Conservation (phyloP, 768 basidiomycete species). For the Tylopilus felleus region DNA sequence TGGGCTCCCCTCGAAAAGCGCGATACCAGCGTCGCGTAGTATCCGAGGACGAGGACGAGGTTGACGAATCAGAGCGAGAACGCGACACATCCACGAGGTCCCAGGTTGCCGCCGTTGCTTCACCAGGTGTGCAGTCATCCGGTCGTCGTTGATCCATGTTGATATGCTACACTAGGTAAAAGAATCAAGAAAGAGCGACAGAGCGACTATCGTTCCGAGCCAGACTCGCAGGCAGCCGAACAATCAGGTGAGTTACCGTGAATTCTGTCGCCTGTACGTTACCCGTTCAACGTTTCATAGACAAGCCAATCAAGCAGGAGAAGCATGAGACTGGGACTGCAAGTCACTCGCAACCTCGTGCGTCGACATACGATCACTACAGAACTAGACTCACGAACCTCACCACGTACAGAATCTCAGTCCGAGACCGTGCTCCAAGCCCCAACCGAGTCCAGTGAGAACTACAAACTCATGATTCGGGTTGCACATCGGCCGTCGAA, state of each 20-base stretch:
- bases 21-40: conserved; percentile 6
- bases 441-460: conserved; percentile 5
- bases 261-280: not conserved
- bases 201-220: not conserved
- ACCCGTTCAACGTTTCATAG: conserved; percentile 2
- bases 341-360: conserved; percentile 7
- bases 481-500: conserved; percentile 28
- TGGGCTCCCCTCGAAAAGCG: not conserved
- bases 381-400: not conserved
- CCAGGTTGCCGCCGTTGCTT: not conserved
- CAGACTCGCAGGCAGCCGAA: not conserved
- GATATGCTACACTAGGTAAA: not conserved
- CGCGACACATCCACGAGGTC: not conserved
- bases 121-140: conserved; percentile 3
- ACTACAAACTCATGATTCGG: conserved; percentile 26
- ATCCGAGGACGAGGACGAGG: conserved; percentile 9
- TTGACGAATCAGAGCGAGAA: conserved; percentile 4
- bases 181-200: conserved; percentile 5
- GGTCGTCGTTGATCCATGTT: not conserved
- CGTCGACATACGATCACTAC: not conserved
- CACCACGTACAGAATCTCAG: conserved; percentile 6
- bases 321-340: not conserved
- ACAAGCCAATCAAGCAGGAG: conserved; percentile 18
- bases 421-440: not conserved
- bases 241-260: conserved; percentile 3